Evolutionary conservation across 495 filamentous ascomycete genomes (phyloP), one percentile per base, ranked within the genome.

Genomic region (Tuber calosporum): DNA sequence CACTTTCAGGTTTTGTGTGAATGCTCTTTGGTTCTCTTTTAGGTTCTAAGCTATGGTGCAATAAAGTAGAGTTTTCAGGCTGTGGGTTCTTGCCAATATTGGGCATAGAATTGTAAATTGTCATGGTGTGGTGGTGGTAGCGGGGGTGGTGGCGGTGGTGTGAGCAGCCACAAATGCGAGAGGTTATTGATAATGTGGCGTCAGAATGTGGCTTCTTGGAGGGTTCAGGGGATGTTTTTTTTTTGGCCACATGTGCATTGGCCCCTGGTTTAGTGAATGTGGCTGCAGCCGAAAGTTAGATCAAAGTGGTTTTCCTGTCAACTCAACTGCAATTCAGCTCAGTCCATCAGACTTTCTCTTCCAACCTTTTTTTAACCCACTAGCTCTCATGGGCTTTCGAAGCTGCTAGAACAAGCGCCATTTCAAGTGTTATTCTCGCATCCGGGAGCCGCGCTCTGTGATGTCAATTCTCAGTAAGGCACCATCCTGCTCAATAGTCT

Each of bases 381-480:
- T 8, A 19, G 53, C 26, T 62, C 53, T 62, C 26, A 62, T 62
- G 53, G 53, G 34, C 11, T 62, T 62, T 30, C 11, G 13, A 62
- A 62, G 26, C 53, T 62, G 53, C 53, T 62, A 34, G 53, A 62
- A 34, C 53, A 34, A 34, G 6, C 53, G 19, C 30, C 26, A 34
- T 26, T 58, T 58, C 48, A 62, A 43, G 53, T 26, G 17, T 11
- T 17, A 34, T 34, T 62, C 13, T 62, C 53, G 34, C 26, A 62
- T 62, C 26, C 26, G 11, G n/a, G 53, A 7, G 53, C 7, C 26
- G 5, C 53, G 26, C 26, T 11, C 26, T 34, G 26, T 26, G 1
- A 62, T 62, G 53, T 62, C 53, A 62, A 62, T 62, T 62, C 53
- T 62, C 26, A 62, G 53, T 62, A 62, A 62, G 53, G 26, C n/a